A percentile compares a stretch with the other conserved stretches of the same genome.
phyloP scores from a whole-genome alignment of 495 filamentous ascomycete genomes.

The Penicillium herquei region DNA sequence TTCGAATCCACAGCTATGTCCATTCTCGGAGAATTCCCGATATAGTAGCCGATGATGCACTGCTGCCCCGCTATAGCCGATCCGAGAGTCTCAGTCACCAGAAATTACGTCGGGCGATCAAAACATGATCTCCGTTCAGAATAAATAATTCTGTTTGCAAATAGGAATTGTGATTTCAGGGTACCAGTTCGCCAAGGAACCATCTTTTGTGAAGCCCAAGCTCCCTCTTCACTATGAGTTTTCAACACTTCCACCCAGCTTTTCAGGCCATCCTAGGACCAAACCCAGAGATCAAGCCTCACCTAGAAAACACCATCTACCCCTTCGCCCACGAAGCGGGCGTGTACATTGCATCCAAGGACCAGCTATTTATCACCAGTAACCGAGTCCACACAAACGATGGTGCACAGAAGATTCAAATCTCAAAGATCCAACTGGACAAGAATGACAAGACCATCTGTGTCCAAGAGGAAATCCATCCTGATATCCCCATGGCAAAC shows the following conservation, averaged over 20 bases:
- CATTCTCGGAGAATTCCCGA: no score
- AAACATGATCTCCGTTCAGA: no score
- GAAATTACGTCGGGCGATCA: no score
- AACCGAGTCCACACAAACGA: constrained; percentile 29
- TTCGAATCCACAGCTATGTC: no score
- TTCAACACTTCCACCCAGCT: constrained; percentile 24
- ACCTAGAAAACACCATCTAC: constrained; percentile 32
- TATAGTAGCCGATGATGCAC: no score
- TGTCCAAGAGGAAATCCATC: constrained; percentile 23
- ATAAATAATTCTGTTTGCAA: no score
- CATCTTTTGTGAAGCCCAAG: no score
- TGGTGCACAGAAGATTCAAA: constrained; percentile 26
- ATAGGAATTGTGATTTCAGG: no score
- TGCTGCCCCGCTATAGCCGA: no score
- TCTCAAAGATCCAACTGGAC: constrained; percentile 32
- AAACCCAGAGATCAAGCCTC: constrained; percentile 28
- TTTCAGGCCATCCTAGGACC: constrained; percentile 32
- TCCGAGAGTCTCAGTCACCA: no score
- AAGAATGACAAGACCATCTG: constrained; percentile 8
- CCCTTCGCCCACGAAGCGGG: constrained; percentile 62
- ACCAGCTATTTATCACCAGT: constrained; percentile 59
- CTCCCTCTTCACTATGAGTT: not conserved
- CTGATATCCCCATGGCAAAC: constrained; percentile 53
- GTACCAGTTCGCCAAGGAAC: no score
- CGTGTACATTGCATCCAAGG: constrained; percentile 46